Percentiles rank a stretch among this genome's conserved stretches.
phyloP scores from a whole-genome alignment of 2,329 filamentous ascomycete genomes.

The Grosmannia huntii region DNA sequence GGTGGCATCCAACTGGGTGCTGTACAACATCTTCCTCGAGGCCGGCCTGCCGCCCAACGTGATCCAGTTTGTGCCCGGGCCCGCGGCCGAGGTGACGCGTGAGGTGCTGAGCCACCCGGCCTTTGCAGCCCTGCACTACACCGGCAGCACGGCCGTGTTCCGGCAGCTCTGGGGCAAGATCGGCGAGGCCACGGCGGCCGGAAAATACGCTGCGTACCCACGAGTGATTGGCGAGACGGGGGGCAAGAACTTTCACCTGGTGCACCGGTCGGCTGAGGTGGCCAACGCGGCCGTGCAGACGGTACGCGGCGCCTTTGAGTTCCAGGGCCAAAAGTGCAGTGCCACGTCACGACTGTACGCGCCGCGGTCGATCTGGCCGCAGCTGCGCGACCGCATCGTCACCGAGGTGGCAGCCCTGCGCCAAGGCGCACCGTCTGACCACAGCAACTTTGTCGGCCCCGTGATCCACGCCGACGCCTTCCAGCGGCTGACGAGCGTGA shows the following conservation, averaged over 20 bases:
- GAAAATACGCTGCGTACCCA: slow-evolving; percentile 66
- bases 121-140: slow-evolving; percentile 90
- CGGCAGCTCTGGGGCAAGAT: slow-evolving; percentile 79
- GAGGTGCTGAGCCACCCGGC: slow-evolving; percentile 62
- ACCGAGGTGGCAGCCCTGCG: slow-evolving; percentile 22
- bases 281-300: slow-evolving; percentile 32
- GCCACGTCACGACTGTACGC: slow-evolving; percentile 42
- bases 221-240: slow-evolving; percentile 37
- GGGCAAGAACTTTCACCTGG: slow-evolving; percentile 39
- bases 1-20: slow-evolving; percentile 80
- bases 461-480: slow-evolving; percentile 36
- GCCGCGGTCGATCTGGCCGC: slow-evolving; percentile 28
- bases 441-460: slow-evolving; percentile 30
- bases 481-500: slow-evolving; percentile 28
- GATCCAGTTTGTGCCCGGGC: slow-evolving; percentile 85
- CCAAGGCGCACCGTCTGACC: slow-evolving; percentile 19
- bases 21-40: slow-evolving; percentile 83
- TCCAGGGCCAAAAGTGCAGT: slow-evolving; percentile 37
- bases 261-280: slow-evolving; percentile 33
- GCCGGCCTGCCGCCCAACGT: slow-evolving; percentile 81
- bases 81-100: slow-evolving; percentile 73
- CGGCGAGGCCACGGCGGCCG: slow-evolving; percentile 65
- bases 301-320: slow-evolving; percentile 35
- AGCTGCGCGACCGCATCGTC: slow-evolving; percentile 25
- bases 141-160: slow-evolving; percentile 86